A percentile compares a stretch with the other conserved stretches of the same genome.
phyloP scores from a whole-genome alignment of 176 grass and related monocot species.

The Musa schizocarpa region DNA sequence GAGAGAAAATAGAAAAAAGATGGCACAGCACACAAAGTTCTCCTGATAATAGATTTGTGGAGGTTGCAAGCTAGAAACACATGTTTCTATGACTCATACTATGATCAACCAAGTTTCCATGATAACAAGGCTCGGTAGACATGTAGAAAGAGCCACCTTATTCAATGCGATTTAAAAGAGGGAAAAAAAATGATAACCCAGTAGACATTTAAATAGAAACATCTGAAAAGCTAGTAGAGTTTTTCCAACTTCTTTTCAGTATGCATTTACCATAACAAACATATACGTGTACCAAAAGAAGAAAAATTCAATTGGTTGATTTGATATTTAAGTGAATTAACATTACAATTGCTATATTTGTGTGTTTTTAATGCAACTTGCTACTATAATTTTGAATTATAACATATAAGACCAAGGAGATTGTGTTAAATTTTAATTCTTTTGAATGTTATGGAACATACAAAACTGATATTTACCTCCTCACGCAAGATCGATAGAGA shows the following conservation, averaged over 20 bases:
- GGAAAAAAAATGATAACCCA: too few relatives aligned
- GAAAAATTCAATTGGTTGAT: too few relatives aligned
- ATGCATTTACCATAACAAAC: not conserved
- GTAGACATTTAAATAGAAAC: not conserved
- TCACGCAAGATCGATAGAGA: conserved; percentile 71
- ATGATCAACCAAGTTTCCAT: too few relatives aligned
- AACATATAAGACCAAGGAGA: not conserved
- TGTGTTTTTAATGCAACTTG: not conserved
- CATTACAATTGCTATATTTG: not conserved
- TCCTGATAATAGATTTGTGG: too few relatives aligned
- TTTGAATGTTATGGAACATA: not conserved
- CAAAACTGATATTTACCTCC: conserved; percentile 45
- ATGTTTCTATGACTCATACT: too few relatives aligned
- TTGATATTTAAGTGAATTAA: not conserved
- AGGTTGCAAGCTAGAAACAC: too few relatives aligned
- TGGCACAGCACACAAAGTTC: too few relatives aligned
- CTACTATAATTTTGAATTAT: not conserved
- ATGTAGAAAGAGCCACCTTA: too few relatives aligned
- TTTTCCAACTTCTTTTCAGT: not conserved
- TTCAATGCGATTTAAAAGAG: too few relatives aligned
- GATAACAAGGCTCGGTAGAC: too few relatives aligned
- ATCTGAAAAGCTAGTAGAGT: not conserved
- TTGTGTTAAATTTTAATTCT: not conserved
- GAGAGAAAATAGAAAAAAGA: too few relatives aligned
- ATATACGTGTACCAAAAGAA: too few relatives aligned